These are phyloP conservation scores for Xylaria sp. DNA, from an alignment of 2,329 filamentous ascomycete species.

Conservation along the genomic window DNA sequence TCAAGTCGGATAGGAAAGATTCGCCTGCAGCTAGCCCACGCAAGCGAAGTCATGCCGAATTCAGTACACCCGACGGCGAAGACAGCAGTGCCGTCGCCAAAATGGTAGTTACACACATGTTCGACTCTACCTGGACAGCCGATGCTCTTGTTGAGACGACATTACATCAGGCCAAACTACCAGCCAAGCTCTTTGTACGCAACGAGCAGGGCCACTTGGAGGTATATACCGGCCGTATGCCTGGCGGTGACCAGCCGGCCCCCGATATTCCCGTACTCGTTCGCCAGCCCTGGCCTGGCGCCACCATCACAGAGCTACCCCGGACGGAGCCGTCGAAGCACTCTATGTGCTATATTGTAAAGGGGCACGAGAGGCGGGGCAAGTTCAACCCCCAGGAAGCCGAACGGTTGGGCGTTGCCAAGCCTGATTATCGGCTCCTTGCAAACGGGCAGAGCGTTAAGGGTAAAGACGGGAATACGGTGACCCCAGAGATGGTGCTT, in stretches of 20 bases:
- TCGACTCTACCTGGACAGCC: conserved; percentile 78
- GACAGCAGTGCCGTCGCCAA: conserved; percentile 64
- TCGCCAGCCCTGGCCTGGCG: conserved; percentile 82
- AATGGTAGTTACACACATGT: conserved; percentile 78
- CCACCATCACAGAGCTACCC: conserved; percentile 73
- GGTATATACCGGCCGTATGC: conserved; percentile 75
- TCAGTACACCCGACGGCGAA: conserved; percentile 51
- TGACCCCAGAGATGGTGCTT: conserved; percentile 90
- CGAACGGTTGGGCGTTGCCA: conserved; percentile 70
- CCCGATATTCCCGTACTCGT: conserved; percentile 78
- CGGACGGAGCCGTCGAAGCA: conserved; percentile 72
- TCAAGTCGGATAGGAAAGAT: conserved; percentile 52
- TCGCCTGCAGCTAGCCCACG: conserved; percentile 43
- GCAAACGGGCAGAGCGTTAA: conserved; percentile 71
- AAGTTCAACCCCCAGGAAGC: conserved; percentile 80
- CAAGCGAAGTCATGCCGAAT: conserved; percentile 60
- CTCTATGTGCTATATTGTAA: conserved; percentile 88
- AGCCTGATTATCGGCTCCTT: conserved; percentile 68
- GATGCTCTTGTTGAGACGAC: conserved; percentile 76
- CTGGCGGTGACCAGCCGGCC: conserved; percentile 60
- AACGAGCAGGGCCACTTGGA: conserved; percentile 73
- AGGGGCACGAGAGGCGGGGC: conserved; percentile 79
- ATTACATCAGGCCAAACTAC: conserved; percentile 73
- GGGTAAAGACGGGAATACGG: conserved; percentile 71
- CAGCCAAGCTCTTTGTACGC: conserved; percentile 76